Evolutionary conservation across 805 yeast species (phyloP), one percentile per base, ranked within the genome.

Genomic region (Candida caryicola): DNA sequence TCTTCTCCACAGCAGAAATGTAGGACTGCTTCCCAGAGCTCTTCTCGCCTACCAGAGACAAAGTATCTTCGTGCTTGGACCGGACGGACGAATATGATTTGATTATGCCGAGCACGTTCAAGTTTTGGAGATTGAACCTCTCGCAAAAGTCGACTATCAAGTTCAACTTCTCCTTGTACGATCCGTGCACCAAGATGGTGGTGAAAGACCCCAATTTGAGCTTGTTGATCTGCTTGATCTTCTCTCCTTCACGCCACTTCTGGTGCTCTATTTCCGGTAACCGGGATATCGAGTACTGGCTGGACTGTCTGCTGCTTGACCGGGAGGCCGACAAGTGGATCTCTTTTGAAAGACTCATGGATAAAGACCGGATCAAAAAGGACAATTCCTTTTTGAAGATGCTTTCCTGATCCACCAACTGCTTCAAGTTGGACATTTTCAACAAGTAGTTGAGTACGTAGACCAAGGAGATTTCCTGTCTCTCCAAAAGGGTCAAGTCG

Each of bases 391-490:
- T 19, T 14, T 33, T 32, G 27, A 51, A 54, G 13, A 43, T 35
- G 2, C 37, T 17, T 2, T 50, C 37, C 1, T 52, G 49, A 14
- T 33, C 19, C 1, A 54, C 29, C 8, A 54, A 28, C 26, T 53
- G 50, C 5, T 40, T 42, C 27, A 60, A 32, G 17, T 44, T 49
- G 3, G 40, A 36, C 17, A 55, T 40, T 14, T 47, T 45, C 14
- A 57, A 42, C 14, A 60, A 36, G 38, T 51, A 49, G 34, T 60
- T 60, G 5, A 64, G 34, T 1, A 55, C 35, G 30, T 45, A 63
- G 41, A 62, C 32, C 34, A 62, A 46, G 3, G 68, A 49, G 4
- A 62, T 44, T 41, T 64, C 68, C 34, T 57, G 64, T 37, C 69
- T 48, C 29, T 53, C 51, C 21, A 27, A 21, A 12, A 50, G 23